Evolutionary conservation across 768 basidiomycete species (phyloP).

Genomic region (Suillus luteus): DNA sequence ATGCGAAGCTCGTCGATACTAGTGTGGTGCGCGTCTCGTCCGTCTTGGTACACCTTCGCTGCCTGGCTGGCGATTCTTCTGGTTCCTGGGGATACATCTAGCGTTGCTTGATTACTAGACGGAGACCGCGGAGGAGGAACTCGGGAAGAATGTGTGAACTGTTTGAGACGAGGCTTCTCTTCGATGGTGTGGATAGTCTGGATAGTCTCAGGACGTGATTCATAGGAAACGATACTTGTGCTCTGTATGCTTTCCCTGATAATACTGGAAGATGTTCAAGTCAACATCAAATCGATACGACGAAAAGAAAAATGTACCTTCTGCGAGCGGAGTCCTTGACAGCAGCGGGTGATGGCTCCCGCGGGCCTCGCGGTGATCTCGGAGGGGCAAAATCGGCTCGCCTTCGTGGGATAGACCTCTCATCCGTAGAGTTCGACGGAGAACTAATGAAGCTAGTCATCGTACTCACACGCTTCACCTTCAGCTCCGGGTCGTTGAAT

Average conservation of each 20-base stretch:
- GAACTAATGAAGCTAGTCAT: conserved; percentile 53
- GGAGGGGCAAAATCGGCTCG: conserved; percentile 72
- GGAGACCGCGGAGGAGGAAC: conserved; percentile 61
- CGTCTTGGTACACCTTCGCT: conserved; percentile 55
- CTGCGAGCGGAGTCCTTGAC: conserved; percentile 26
- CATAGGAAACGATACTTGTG: conserved; percentile 37
- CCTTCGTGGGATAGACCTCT: conserved; percentile 64
- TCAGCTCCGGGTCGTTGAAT: conserved; percentile 40
- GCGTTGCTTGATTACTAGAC: conserved; percentile 27
- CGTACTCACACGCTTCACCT: conserved; percentile 38
- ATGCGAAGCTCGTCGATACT: conserved; percentile 65
- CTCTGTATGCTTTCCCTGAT: conserved; percentile 56
- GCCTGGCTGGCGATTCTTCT: conserved; percentile 62
- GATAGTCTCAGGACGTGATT: conserved; percentile 35
- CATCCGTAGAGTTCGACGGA: conserved; percentile 65
- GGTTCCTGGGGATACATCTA: conserved; percentile 28
- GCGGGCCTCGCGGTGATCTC: conserved; percentile 43
- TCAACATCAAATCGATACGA: conserved; percentile 36
- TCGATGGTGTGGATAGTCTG: conserved; percentile 23
- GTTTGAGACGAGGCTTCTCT: conserved; percentile 63
- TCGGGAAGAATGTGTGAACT: conserved; percentile 67
- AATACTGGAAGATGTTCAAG: conserved; percentile 43
- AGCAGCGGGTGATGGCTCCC: conserved; percentile 23
- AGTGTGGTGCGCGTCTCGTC: conserved; percentile 32
- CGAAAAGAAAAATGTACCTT: conserved; percentile 31